A percentile compares a stretch with the other conserved stretches of the same genome.
phyloP scores from a whole-genome alignment of 306 rosid genomes.

The Gynostemma pentaphyllum region DNA sequence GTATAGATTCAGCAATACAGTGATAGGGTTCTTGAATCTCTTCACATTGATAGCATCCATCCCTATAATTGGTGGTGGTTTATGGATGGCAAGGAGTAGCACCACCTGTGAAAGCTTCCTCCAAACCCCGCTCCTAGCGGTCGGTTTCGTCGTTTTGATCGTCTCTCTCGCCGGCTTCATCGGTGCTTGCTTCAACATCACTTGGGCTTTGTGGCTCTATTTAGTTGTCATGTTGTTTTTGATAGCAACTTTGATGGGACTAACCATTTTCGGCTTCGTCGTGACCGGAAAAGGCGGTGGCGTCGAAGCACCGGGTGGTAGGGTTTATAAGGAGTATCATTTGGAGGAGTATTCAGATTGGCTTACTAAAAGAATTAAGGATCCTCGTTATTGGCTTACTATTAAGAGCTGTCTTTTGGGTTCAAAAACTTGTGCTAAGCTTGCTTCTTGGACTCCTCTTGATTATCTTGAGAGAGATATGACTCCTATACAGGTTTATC shows the following conservation, averaged over 20 bases:
- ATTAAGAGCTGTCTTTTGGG: conserved; percentile 64
- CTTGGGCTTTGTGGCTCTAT: conserved; percentile 90
- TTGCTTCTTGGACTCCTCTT: conserved; percentile 62
- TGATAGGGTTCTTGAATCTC: conserved; percentile 88
- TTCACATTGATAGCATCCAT: conserved; percentile 79
- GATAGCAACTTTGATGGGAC: conserved; percentile 42
- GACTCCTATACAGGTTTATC: conserved; percentile 75
- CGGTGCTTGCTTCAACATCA: conserved; percentile 89
- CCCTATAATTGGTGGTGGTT: conserved; percentile 83
- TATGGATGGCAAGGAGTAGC: conserved; percentile 89
- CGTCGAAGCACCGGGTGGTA: conserved; percentile 60
- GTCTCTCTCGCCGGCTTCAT: conserved; percentile 83
- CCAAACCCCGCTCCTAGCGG: conserved; percentile 70
- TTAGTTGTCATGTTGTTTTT: conserved; percentile 65
- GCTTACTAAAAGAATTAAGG: conserved; percentile 59
- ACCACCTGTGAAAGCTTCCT: conserved; percentile 70
- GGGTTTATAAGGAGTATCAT: conserved; percentile 62
- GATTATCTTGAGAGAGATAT: conserved; percentile 77
- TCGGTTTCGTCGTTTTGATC: conserved; percentile 68
- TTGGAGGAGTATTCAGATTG: conserved; percentile 69
- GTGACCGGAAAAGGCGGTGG: conserved; percentile 69
- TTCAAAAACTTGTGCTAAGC: conserved; percentile 58
- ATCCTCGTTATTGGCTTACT: conserved; percentile 58
- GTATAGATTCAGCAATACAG: conserved; percentile 83
- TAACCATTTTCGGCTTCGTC: conserved; percentile 75